Evolutionary conservation across 2,329 filamentous ascomycete genomes (phyloP).

Genomic region (Phaeoacremonium minimum): DNA sequence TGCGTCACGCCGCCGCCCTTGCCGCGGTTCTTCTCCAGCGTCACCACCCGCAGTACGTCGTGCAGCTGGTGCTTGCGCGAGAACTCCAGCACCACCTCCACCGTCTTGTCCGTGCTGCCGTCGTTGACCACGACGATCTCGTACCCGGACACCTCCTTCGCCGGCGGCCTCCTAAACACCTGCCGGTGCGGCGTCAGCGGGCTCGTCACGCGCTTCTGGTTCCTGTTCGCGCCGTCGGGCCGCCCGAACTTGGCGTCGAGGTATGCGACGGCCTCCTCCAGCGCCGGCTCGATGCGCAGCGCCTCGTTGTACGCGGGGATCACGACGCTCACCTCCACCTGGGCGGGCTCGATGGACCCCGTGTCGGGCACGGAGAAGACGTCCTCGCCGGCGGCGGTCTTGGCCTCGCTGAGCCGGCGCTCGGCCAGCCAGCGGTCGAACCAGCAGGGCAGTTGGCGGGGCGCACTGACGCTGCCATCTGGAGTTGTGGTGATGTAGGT

Average conservation of each 20-base stretch:
- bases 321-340: conserved; percentile 85
- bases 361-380: conserved; percentile 38
- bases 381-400: conserved; percentile 24
- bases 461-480: conserved; percentile 44
- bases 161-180: conserved; percentile 27
- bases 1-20: conserved; percentile 96
- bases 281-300: conserved; percentile 73
- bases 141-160: conserved; percentile 58
- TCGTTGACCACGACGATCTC: conserved; percentile 92
- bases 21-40: conserved; percentile 76
- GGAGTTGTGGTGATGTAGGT: conserved; percentile 72
- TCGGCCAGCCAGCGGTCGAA: conserved; percentile 69
- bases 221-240: conserved; percentile 18
- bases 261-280: conserved; percentile 87
- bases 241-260: conserved; percentile 73
- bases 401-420: conserved; percentile 44
- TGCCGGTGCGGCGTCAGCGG: conserved; percentile 25
- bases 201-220: conserved; percentile 16
- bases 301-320: conserved; percentile 96
- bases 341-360: conserved; percentile 65
- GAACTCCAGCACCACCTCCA: conserved; percentile 75
- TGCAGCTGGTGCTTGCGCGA: conserved; percentile 69
- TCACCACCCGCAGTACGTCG: conserved; percentile 76
- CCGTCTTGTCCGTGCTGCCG: conserved; percentile 78
- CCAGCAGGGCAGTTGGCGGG: conserved; percentile 75